A percentile compares a stretch with the other conserved stretches of the same genome.
These are phyloP conservation scores for Suillus tomentosus DNA, from an alignment of 768 basidiomycete genomes.

Conservation along the genomic window DNA sequence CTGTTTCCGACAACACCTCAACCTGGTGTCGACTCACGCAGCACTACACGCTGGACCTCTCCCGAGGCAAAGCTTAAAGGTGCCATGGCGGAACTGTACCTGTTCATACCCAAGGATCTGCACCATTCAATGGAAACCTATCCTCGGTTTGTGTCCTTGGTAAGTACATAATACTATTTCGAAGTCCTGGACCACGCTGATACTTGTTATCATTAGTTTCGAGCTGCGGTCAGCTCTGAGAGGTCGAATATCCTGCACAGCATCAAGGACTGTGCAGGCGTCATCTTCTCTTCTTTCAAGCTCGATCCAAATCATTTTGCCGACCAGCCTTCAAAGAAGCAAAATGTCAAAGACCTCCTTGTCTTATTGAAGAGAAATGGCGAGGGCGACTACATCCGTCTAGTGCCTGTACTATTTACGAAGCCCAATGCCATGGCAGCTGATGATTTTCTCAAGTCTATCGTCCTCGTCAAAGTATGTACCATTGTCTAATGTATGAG, in stretches of 20 bases:
- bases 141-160: not conserved
- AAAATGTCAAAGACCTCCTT: slow-evolving; percentile 3
- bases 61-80: slow-evolving; percentile 6
- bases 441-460: slow-evolving; percentile 2
- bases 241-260: slow-evolving; percentile 9
- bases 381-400: not conserved
- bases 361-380: not conserved
- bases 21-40: not conserved
- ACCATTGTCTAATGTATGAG: not conserved
- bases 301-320: slow-evolving; percentile 1
- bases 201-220: slow-evolving; percentile 7
- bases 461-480: slow-evolving; percentile 3
- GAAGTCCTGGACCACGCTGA: not conserved
- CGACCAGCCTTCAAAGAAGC: not conserved
- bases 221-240: not conserved
- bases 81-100: slow-evolving; percentile 5
- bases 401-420: slow-evolving; percentile 1
- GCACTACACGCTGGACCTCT: slow-evolving; percentile 1
- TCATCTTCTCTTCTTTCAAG: slow-evolving; percentile 6
- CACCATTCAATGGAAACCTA: slow-evolving; percentile 4
- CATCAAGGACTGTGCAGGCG: slow-evolving; percentile 7
- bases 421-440: slow-evolving; percentile 1
- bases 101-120: slow-evolving; percentile 3
- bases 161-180: not conserved
- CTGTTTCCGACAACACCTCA: slow-evolving; percentile 6